Percentiles rank a stretch among this genome's conserved stretches.
These are phyloP conservation scores for Aspergillus texensis DNA, from an alignment of 2,329 filamentous ascomycete genomes.

Conservation along the genomic window DNA sequence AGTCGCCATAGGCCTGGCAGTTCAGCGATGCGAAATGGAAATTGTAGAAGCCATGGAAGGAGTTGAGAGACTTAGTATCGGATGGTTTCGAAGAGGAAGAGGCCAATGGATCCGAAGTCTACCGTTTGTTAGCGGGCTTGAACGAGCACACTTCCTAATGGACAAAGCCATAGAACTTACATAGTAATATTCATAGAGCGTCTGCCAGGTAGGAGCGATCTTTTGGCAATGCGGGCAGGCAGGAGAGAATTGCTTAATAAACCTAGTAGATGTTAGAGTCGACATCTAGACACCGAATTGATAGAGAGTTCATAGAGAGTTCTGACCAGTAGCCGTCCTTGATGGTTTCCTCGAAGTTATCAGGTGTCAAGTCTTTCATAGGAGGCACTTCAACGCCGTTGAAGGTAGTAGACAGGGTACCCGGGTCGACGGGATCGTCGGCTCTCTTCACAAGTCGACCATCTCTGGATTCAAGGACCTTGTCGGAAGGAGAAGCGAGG, in stretches of 20 bases:
- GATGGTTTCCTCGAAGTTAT: conserved; percentile 51
- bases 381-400: conserved; percentile 56
- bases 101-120: conserved; percentile 75
- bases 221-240: conserved; percentile 70
- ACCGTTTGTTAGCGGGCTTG: conserved; percentile 18
- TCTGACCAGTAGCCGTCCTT: conserved; percentile 56
- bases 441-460: conserved; percentile 33
- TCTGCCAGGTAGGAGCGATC: conserved; percentile 86
- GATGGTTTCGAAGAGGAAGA: conserved; percentile 53
- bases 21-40: conserved; percentile 86
- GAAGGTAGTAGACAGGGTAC: conserved; percentile 46
- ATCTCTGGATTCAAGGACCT: conserved; percentile 17
- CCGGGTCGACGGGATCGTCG: conserved; percentile 19
- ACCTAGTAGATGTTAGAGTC: conserved; percentile 40
- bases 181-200: conserved; percentile 89
- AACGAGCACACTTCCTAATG: neutral
- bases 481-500: conserved; percentile 32
- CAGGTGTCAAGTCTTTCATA: conserved; percentile 51
- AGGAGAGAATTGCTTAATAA: conserved; percentile 57
- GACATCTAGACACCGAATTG: neutral
- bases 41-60: conserved; percentile 81
- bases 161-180: conserved; percentile 30
- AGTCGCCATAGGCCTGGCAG: conserved; percentile 79
- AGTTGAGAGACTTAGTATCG: conserved; percentile 58
- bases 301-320: conserved; percentile 15